phyloP scores from a whole-genome alignment of 352 stramenopile species.

The Phytophthora sp. region DNA sequence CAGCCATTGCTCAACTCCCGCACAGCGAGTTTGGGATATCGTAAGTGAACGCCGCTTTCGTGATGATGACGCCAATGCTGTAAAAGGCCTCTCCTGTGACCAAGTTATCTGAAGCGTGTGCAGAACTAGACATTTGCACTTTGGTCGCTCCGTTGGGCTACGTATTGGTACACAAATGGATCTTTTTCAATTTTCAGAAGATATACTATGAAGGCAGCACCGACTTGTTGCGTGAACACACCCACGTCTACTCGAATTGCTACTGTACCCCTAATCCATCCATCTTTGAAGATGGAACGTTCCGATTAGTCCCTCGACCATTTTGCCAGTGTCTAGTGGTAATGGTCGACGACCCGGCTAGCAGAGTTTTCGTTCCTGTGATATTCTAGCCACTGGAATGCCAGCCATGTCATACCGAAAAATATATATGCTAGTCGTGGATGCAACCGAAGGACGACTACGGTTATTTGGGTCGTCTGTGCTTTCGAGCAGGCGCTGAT shows the following conservation, averaged over 20 bases:
- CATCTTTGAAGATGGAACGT: not conserved
- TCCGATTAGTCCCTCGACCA: not conserved
- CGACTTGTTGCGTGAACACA: not conserved
- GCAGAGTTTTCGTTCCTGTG: not conserved
- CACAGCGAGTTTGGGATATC: too few relatives aligned
- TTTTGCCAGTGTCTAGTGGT: not conserved
- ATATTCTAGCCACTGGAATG: not conserved
- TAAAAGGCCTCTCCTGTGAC: too few relatives aligned
- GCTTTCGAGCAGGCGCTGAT: not conserved
- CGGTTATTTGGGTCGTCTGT: not conserved
- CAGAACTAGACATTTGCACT: too few relatives aligned
- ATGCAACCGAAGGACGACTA: not conserved
- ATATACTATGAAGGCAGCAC: not conserved
- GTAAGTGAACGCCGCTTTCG: too few relatives aligned
- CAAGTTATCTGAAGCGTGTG: too few relatives aligned
- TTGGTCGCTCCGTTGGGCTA: not conserved
- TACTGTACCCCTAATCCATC: not conserved
- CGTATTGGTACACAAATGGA: not conserved
- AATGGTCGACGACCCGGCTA: not conserved
- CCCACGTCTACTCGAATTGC: not conserved
- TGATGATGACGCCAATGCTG: too few relatives aligned
- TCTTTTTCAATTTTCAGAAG: conserved; percentile 1
- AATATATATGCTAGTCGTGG: not conserved
- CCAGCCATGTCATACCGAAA: not conserved
- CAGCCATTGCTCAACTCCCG: too few relatives aligned